Evolutionary conservation across 306 rosid genomes (phyloP).

Genomic region (Ceratonia siliqua): DNA sequence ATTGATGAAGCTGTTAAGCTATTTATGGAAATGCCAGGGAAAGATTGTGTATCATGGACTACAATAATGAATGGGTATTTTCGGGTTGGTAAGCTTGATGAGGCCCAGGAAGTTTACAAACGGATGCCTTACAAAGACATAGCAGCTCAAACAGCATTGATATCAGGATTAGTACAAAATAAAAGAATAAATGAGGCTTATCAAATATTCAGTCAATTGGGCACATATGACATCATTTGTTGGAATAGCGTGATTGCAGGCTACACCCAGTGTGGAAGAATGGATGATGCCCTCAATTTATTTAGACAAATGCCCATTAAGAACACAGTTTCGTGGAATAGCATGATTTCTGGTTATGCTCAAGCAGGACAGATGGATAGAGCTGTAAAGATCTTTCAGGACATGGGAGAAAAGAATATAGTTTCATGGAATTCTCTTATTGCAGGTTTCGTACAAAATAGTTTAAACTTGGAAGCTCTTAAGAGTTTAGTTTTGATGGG

Average conservation of each 20-base stretch:
- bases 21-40: conserved; percentile 63
- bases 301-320: conserved; percentile 63
- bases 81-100: conserved; percentile 65
- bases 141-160: conserved; percentile 77
- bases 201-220: conserved; percentile 55
- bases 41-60: conserved; percentile 84
- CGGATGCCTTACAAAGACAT: conserved; percentile 72
- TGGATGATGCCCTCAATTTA: conserved; percentile 63
- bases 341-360: conserved; percentile 74
- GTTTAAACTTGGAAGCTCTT: conserved; percentile 62
- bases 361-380: conserved; percentile 67
- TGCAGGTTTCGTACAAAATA: conserved; percentile 67
- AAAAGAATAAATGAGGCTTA: conserved; percentile 69
- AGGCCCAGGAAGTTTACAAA: conserved; percentile 56
- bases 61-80: conserved; percentile 70
- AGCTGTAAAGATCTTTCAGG: conserved; percentile 55
- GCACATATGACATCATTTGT: conserved; percentile 56
- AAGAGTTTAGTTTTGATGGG: conserved; percentile 56
- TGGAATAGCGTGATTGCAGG: conserved; percentile 90
- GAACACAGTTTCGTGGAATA: conserved; percentile 77
- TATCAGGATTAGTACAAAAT: conserved; percentile 65
- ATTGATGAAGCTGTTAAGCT: conserved; percentile 61
- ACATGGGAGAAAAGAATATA: conserved; percentile 55
- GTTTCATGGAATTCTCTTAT: conserved; percentile 85
- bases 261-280: conserved; percentile 63